These are phyloP conservation scores for Terfezia claveryi DNA, from an alignment of 495 filamentous ascomycete species.

Conservation along the genomic window DNA sequence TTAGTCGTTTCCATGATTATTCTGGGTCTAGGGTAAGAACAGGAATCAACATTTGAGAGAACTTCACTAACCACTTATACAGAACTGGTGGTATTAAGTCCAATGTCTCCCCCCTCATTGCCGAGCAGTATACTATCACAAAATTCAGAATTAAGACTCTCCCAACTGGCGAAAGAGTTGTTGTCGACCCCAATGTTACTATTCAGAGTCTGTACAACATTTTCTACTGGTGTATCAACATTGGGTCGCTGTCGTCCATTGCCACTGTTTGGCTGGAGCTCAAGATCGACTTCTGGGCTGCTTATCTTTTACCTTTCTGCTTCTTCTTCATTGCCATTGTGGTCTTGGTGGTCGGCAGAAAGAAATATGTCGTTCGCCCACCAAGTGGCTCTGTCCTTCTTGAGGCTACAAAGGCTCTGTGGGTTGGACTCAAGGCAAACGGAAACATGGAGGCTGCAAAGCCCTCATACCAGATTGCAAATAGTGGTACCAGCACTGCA, in stretches of 20 bases:
- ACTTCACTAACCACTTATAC: constrained; percentile 25
- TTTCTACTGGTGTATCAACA: constrained; percentile 37
- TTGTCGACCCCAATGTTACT: constrained; percentile 37
- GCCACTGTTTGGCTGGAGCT: constrained; percentile 27
- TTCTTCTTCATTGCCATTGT: constrained; percentile 27
- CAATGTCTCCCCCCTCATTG: constrained; percentile 39
- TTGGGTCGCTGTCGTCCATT: constrained; percentile 29
- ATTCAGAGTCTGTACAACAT: constrained; percentile 41
- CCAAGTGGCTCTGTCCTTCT: constrained; percentile 25
- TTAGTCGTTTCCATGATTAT: constrained; percentile 20
- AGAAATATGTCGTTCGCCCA: constrained; percentile 21
- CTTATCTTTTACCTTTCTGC: constrained; percentile 28
- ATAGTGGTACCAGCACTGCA: constrained; percentile 24
- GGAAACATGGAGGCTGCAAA: constrained; percentile 41
- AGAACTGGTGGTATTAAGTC: constrained; percentile 38
- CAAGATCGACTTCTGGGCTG: constrained; percentile 27
- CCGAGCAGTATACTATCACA: constrained; percentile 33
- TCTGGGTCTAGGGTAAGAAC: constrained; percentile 21
- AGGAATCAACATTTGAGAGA: constrained; percentile 5
- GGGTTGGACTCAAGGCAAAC: constrained; percentile 31
- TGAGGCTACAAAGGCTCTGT: constrained; percentile 26
- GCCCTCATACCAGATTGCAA: constrained; percentile 32
- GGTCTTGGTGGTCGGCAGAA: constrained; percentile 18
- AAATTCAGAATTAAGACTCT: constrained; percentile 26
- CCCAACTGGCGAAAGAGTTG: constrained; percentile 30